A percentile compares a stretch with the other conserved stretches of the same genome.
Evolutionary conservation across 2,329 filamentous ascomycete species (phyloP).

Genomic region (Ophiostoma sp.): DNA sequence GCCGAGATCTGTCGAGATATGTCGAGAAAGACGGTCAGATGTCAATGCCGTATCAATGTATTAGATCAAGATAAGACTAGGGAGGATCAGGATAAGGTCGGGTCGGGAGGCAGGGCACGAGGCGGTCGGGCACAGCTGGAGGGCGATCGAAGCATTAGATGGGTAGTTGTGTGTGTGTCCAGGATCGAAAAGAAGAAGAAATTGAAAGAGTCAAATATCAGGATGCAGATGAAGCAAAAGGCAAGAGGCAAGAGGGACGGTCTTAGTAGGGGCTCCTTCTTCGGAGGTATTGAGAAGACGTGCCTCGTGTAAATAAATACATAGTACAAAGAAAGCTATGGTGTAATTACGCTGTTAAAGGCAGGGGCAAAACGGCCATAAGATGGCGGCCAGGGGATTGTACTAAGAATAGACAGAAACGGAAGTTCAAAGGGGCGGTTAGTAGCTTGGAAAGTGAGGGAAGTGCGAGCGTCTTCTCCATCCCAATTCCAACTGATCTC

Average conservation of each 20-base stretch:
- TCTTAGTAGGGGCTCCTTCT: not conserved
- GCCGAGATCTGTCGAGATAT: not conserved
- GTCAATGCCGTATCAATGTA: conserved; percentile 13
- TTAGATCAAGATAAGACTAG: not conserved
- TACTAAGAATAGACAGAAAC: not conserved
- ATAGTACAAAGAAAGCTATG: conserved; percentile 1
- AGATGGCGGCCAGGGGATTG: not conserved
- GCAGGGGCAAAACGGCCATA: not conserved
- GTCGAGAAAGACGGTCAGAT: conserved; percentile 9
- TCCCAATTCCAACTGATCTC: not conserved
- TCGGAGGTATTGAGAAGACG: conserved; percentile 11
- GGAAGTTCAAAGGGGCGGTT: not conserved
- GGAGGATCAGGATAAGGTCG: not conserved
- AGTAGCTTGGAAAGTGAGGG: not conserved
- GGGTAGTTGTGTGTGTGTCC: not conserved
- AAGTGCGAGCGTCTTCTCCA: conserved; percentile 3
- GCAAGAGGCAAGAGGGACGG: not conserved
- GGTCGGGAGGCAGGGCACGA: conserved; percentile 1
- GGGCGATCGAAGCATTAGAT: conserved; percentile 7
- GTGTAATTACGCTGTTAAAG: conserved; percentile 5
- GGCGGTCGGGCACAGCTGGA: conserved; percentile 12
- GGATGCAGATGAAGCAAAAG: not conserved
- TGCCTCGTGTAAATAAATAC: conserved; percentile 10
- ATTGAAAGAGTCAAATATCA: not conserved
- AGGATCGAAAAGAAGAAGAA: not conserved